phyloP scores from a whole-genome alignment of 441 rosid genomes.

The Jatropha multifida region DNA sequence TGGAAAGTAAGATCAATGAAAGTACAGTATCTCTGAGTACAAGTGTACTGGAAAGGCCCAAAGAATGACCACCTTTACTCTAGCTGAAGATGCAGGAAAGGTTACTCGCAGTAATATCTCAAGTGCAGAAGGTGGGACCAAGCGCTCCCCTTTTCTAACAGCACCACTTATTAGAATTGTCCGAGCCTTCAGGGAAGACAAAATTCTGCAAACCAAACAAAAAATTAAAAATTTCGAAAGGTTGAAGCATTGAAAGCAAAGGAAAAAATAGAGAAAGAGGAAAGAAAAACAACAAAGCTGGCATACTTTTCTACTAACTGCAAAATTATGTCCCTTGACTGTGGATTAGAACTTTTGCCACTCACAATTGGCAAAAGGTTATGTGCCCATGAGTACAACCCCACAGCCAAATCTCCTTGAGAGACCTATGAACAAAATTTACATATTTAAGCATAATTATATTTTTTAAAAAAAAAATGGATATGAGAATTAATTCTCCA shows the following conservation, averaged over 20 bases:
- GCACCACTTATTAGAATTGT: slow-evolving; percentile 75
- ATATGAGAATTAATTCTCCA: background rate
- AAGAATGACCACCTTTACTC: slow-evolving; percentile 61
- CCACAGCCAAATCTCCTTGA: slow-evolving; percentile 76
- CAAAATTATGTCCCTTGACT: slow-evolving; percentile 74
- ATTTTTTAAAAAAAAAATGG: background rate
- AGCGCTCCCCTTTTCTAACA: slow-evolving; percentile 83
- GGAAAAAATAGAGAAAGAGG: background rate
- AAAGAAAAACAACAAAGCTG: background rate
- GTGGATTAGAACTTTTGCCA: slow-evolving; percentile 67
- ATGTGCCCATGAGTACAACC: slow-evolving; percentile 69
- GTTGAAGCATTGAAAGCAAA: slow-evolving; percentile 18
- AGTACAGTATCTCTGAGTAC: slow-evolving; percentile 4
- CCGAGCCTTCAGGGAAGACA: slow-evolving; percentile 68
- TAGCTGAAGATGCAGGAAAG: slow-evolving; percentile 71
- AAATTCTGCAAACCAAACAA: slow-evolving; percentile 46
- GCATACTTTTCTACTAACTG: slow-evolving; percentile 74
- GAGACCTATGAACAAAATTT: slow-evolving; percentile 47
- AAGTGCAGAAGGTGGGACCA: slow-evolving; percentile 75
- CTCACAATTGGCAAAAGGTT: slow-evolving; percentile 55
- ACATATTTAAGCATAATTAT: background rate
- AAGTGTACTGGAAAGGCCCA: slow-evolving; percentile 11
- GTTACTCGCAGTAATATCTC: slow-evolving; percentile 67
- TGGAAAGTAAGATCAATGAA: slow-evolving; percentile 13
- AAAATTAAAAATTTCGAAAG: background rate